Evolutionary conservation across 148 eudicot species (phyloP).

Genomic region (Talinum fruticosum): DNA sequence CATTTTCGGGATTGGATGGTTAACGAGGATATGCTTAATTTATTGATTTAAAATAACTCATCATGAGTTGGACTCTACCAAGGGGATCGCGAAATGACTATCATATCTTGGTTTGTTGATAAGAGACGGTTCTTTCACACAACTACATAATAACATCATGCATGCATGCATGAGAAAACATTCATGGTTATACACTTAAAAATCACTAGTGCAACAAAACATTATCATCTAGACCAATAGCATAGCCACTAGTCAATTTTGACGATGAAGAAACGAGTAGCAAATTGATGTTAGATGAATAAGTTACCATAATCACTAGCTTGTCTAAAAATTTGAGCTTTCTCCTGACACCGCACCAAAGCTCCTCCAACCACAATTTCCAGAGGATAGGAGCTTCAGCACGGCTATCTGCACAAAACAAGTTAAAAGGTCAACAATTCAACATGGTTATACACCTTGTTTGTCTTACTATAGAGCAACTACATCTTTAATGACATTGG

Average conservation of each 20-base stretch:
- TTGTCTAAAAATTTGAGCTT: conserved; percentile 8
- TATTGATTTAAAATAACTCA: too few species aligned
- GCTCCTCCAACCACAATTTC: conserved; percentile 26
- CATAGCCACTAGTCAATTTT: too few species aligned
- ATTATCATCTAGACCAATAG: too few species aligned
- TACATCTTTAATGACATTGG: neutral
- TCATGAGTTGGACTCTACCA: too few species aligned
- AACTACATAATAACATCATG: neutral
- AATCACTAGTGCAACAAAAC: neutral
- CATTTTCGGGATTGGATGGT: neutral
- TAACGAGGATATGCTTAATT: neutral
- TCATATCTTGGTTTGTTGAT: neutral
- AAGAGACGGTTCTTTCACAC: neutral
- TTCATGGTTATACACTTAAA: neutral
- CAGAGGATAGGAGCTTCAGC: conserved; percentile 28
- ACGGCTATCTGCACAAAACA: conserved; percentile 23
- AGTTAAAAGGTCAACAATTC: neutral
- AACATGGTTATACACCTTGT: neutral
- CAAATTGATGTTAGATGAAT: neutral
- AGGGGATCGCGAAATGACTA: too few species aligned
- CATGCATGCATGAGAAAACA: neutral
- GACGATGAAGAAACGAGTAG: neutral
- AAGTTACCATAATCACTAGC: conserved; percentile 23
- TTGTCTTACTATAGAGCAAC: neutral
- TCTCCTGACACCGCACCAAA: conserved; percentile 17